Evolutionary conservation across 2,329 filamentous ascomycete genomes (phyloP).

Genomic region (Orbilia ellipsospora): DNA sequence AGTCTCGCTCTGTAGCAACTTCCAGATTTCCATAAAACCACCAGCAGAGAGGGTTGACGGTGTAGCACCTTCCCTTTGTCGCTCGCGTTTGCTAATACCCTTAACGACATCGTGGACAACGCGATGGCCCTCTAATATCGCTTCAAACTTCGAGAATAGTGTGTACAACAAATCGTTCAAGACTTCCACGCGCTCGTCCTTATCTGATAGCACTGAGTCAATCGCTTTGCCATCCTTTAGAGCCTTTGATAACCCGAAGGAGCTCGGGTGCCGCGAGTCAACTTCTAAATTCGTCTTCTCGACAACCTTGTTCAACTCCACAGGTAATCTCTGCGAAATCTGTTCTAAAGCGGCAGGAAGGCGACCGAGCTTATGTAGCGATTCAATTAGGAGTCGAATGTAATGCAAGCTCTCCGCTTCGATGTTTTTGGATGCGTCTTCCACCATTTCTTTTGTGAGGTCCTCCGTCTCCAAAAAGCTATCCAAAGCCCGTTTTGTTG

Average conservation of each 20-base stretch:
- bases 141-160: slow-evolving; percentile 94
- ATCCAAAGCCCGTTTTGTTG: slow-evolving; percentile 67
- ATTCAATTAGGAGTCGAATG: slow-evolving; percentile 85
- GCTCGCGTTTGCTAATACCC: slow-evolving; percentile 85
- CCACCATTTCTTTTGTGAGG: slow-evolving; percentile 73
- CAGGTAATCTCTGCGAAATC: slow-evolving; percentile 90
- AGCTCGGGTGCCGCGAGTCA: slow-evolving; percentile 89
- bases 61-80: slow-evolving; percentile 65
- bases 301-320: slow-evolving; percentile 92
- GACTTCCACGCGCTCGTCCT: slow-evolving; percentile 81
- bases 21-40: slow-evolving; percentile 97
- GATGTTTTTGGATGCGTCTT: slow-evolving; percentile 89
- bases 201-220: slow-evolving; percentile 75
- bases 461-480: slow-evolving; percentile 72
- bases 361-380: slow-evolving; percentile 86
- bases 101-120: slow-evolving; percentile 92
- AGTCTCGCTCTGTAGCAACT: slow-evolving; percentile 97
- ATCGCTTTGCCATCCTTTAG: slow-evolving; percentile 65
- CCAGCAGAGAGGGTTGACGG: slow-evolving; percentile 75
- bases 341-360: slow-evolving; percentile 87
- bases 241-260: slow-evolving; percentile 62
- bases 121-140: slow-evolving; percentile 93
- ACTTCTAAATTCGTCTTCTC: slow-evolving; percentile 96
- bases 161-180: slow-evolving; percentile 93
- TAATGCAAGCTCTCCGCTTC: slow-evolving; percentile 97